Conservation (phyloP, 2,329 filamentous ascomycete species). For the Cryphonectria parasitica region DNA sequence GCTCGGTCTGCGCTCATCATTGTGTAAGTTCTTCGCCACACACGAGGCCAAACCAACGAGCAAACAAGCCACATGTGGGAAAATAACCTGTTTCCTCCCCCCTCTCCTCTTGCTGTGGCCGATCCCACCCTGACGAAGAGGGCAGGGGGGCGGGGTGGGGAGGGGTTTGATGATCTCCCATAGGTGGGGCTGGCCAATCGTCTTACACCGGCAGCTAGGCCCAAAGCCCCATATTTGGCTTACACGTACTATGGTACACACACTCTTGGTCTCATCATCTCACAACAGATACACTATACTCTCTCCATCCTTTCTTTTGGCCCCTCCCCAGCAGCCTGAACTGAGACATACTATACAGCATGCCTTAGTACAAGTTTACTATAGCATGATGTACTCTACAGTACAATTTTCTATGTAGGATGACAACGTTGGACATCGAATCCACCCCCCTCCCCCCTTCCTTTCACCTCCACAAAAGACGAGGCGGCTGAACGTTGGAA, state of each 20-base stretch:
- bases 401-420: not conserved
- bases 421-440: not conserved
- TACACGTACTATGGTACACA: not conserved
- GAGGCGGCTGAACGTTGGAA: not conserved
- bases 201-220: constrained; percentile 25
- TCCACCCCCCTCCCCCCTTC: no score
- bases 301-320: not conserved
- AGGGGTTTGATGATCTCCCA: not conserved
- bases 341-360: not conserved
- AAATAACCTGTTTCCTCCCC: constrained; percentile 31
- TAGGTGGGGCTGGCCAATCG: constrained; percentile 23
- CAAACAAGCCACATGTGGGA: constrained; percentile 32
- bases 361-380: not conserved
- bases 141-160: no score
- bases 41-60: constrained; percentile 22
- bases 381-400: not conserved
- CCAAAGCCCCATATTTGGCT: not conserved
- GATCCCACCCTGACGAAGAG: constrained; percentile 23
- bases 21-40: constrained; percentile 31
- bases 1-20: constrained; percentile 16
- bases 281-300: not conserved
- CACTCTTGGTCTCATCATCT: not conserved
- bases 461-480: not conserved
- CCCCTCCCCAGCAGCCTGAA: not conserved
- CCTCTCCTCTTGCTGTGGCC: constrained; percentile 13